Evolutionary conservation across 1,139 yeast genomes (phyloP).

Genomic region (Hyphopichia burtonii): DNA sequence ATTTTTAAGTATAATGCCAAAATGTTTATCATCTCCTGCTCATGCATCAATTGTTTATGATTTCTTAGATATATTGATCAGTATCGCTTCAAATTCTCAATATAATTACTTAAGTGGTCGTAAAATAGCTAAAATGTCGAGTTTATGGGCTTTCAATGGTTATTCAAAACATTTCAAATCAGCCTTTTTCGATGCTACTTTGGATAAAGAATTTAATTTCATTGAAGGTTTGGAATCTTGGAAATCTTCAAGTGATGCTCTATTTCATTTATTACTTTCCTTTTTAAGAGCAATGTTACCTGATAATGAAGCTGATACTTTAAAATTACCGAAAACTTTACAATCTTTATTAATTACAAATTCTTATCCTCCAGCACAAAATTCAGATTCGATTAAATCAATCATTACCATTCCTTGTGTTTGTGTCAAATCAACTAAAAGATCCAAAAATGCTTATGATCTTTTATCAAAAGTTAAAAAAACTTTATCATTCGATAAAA

Average conservation of each 20-base stretch:
- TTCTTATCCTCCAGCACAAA: conserved; percentile 60
- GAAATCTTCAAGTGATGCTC: conserved; percentile 82
- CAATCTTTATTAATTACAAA: conserved; percentile 61
- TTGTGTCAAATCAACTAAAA: conserved; percentile 59
- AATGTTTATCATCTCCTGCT: conserved; percentile 76
- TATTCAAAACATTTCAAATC: conserved; percentile 17
- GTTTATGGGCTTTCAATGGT: conserved; percentile 80
- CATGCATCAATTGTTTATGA: conserved; percentile 90
- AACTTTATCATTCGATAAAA: conserved; percentile 67
- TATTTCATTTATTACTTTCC: conserved; percentile 75
- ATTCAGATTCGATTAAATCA: conserved; percentile 35
- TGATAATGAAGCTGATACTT: conserved; percentile 53
- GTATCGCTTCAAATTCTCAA: conserved; percentile 80
- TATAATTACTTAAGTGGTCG: conserved; percentile 78
- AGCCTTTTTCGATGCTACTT: conserved; percentile 44
- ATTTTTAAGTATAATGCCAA: conserved; percentile 78
- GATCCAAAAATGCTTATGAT: conserved; percentile 50
- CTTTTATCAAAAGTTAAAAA: conserved; percentile 57
- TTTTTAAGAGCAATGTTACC: conserved; percentile 81
- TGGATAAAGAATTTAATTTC: conserved; percentile 44
- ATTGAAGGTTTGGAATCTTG: conserved; percentile 74
- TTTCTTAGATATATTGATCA: conserved; percentile 75
- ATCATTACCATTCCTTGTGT: conserved; percentile 57
- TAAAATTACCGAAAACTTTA: conserved; percentile 61
- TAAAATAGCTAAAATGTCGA: conserved; percentile 78